Percentiles rank a stretch among this genome's conserved stretches.
phyloP scores from a whole-genome alignment of 73 alveolate species.

The Paraurostyla sp. region DNA sequence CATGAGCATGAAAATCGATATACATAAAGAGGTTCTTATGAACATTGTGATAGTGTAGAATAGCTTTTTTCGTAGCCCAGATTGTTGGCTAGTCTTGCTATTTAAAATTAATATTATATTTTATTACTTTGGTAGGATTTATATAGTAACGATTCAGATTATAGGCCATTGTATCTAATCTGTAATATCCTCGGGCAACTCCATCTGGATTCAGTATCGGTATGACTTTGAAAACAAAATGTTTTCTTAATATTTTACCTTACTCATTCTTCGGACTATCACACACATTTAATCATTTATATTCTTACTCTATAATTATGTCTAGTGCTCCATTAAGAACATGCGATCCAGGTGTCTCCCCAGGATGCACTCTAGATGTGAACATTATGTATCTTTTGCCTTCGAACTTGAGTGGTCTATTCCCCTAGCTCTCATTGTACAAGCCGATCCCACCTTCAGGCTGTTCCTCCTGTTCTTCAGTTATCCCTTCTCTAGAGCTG shows the following conservation, averaged over 20 bases:
- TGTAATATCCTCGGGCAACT: conserved; percentile 85
- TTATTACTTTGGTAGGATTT: conserved; percentile 70
- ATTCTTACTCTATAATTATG: conserved; percentile 19
- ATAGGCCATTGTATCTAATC: conserved; percentile 81
- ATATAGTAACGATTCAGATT: conserved; percentile 85
- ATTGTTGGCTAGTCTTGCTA: conserved; percentile 81
- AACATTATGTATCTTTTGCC: conserved; percentile 19
- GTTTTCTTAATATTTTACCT: conserved; percentile 71
- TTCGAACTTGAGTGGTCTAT: conserved; percentile 61
- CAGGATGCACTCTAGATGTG: conserved; percentile 77
- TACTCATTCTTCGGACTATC: conserved; percentile 43
- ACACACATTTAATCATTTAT: not conserved
- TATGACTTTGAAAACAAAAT: conserved; percentile 84
- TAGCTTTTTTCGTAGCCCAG: conserved; percentile 81
- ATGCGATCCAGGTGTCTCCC: conserved; percentile 80
- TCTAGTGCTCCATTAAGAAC: conserved; percentile 58
- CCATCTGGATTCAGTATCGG: conserved; percentile 93
- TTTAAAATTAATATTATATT: not conserved
- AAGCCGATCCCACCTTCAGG: conserved; percentile 56
- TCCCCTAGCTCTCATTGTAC: conserved; percentile 54
- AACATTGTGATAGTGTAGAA: conserved; percentile 71
- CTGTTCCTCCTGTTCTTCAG: conserved; percentile 66
- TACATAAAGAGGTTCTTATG: conserved; percentile 57
- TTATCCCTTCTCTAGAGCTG: conserved; percentile 76
- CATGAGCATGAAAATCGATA: conserved; percentile 85